Conservation (phyloP, 192 early-diverging fungal genomes). For the Gamsiella multidivaricata region DNA sequence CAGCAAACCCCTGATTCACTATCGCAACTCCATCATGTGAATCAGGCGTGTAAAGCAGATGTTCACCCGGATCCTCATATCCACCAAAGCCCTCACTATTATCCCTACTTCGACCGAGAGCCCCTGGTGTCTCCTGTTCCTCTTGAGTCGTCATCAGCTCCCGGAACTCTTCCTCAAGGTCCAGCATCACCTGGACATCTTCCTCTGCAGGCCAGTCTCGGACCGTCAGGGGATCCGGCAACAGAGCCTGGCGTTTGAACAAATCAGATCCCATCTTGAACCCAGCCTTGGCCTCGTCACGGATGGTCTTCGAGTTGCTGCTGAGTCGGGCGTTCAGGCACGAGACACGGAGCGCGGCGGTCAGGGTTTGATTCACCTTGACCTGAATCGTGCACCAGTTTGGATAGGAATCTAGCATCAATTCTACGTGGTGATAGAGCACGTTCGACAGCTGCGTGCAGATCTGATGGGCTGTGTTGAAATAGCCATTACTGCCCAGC, state of each 20-base stretch:
- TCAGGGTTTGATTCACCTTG: constrained; percentile 38
- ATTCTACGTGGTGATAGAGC: constrained; percentile 48
- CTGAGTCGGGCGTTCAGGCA: constrained; percentile 42
- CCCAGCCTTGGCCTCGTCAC: constrained; percentile 49
- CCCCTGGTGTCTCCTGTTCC: constrained; percentile 8
- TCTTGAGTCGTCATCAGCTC: constrained; percentile 45
- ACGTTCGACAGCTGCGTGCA: constrained; percentile 50
- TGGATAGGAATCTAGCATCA: constrained; percentile 39
- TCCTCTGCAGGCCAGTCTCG: constrained; percentile 54
- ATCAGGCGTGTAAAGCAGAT: constrained; percentile 19
- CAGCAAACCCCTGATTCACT: neutral
- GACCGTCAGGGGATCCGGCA: constrained; percentile 37
- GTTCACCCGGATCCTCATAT: constrained; percentile 29
- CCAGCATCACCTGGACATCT: constrained; percentile 44
- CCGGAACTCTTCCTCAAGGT: constrained; percentile 47
- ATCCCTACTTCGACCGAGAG: neutral
- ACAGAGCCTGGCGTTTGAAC: constrained; percentile 34
- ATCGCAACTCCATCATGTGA: neutral
- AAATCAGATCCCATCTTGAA: constrained; percentile 49
- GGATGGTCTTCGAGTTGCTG: constrained; percentile 31
- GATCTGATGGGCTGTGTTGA: constrained; percentile 50
- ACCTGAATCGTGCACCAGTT: constrained; percentile 46
- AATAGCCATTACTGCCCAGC: constrained; percentile 22
- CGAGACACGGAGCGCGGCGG: constrained; percentile 36
- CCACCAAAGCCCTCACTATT: constrained; percentile 4